Conservation (phyloP, 83 land plant species). For the Picea abies region DNA sequence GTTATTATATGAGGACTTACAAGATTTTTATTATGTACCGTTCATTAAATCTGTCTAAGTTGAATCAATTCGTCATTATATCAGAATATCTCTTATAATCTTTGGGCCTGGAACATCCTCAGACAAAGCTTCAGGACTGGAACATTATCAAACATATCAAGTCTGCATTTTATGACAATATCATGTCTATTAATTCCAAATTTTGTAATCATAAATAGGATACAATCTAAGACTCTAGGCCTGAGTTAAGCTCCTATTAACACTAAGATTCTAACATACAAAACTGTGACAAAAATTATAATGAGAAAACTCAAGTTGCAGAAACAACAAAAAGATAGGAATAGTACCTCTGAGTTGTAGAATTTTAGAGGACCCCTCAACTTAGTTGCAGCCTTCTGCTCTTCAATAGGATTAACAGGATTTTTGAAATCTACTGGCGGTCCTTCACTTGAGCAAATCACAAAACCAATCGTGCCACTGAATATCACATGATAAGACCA, state of each 20-base stretch:
- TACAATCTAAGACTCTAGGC: no score
- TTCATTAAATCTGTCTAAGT: no score
- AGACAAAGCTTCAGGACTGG: neutral
- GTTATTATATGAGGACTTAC: neutral
- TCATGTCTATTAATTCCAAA: no score
- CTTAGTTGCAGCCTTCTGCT: conserved; percentile 24
- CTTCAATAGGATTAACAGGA: conserved; percentile 75
- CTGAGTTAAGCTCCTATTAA: no score
- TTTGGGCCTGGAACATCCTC: no score
- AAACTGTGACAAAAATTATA: neutral
- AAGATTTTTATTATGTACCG: neutral
- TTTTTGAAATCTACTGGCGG: conserved; percentile 87
- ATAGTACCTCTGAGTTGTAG: conserved; percentile 85
- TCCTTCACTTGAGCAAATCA: conserved; percentile 98
- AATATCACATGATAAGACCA: conserved; percentile 18
- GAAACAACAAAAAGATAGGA: neutral
- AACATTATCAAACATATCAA: neutral
- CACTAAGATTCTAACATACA: no score
- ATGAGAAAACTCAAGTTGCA: no score
- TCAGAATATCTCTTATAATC: no score
- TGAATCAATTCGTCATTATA: no score
- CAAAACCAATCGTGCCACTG: conserved; percentile 98
- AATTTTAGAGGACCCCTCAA: conserved; percentile 73
- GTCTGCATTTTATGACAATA: no score
- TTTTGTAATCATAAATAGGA: no score